Percentiles rank a stretch among this genome's conserved stretches.
Conservation (phyloP, 306 rosid genomes). For the Cyclanthera cordifolia region DNA sequence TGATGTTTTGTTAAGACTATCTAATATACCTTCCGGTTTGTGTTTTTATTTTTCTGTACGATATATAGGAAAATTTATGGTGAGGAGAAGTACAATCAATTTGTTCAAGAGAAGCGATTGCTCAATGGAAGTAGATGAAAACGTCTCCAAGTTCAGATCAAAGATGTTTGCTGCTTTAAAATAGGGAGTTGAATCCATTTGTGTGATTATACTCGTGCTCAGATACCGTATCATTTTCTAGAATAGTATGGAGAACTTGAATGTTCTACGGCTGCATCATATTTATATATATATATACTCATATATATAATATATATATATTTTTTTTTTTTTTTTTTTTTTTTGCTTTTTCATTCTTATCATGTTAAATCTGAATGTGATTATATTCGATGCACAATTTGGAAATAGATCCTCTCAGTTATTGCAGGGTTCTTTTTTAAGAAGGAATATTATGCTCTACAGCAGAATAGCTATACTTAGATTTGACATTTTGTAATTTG, state of each 20-base stretch:
- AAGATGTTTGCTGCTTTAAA: too few species aligned
- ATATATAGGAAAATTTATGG: conserved; percentile 7
- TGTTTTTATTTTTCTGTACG: not conserved
- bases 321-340: too few species aligned
- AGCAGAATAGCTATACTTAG: not conserved
- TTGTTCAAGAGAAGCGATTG: conserved; percentile 1
- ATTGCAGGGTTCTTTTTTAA: not conserved
- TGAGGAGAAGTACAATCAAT: not conserved
- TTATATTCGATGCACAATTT: not conserved
- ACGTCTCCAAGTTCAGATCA: not conserved
- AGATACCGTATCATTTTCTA: not conserved
- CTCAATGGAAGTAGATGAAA: not conserved
- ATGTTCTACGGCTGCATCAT: not conserved
- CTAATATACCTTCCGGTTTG: not conserved
- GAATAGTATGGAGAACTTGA: not conserved
- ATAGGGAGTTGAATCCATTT: not conserved
- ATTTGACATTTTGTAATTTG: not conserved
- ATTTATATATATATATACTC: not conserved
- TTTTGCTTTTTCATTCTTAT: not conserved
- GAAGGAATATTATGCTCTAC: not conserved
- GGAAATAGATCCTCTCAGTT: not conserved
- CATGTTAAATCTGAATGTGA: not conserved
- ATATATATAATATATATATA: too few species aligned
- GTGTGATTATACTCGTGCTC: not conserved
- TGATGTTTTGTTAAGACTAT: not conserved